Percentiles rank a stretch among this genome's conserved stretches.
Evolutionary conservation across 2,329 filamentous ascomycete species (phyloP).

Genomic region (Metarhizium album): DNA sequence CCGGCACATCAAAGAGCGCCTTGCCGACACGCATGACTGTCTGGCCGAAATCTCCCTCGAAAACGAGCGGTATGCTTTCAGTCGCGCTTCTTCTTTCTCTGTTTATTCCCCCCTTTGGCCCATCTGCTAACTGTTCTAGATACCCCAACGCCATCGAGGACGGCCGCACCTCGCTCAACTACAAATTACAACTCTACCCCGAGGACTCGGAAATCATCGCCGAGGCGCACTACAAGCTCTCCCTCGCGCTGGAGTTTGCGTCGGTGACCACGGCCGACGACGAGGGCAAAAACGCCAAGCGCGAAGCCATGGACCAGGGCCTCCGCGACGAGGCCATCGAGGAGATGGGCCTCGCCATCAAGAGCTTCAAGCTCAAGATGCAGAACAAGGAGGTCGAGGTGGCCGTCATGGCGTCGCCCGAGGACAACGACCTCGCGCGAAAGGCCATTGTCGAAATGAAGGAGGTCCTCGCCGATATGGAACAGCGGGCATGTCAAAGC

Average conservation of each 20-base stretch:
- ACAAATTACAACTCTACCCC: slow-evolving; percentile 70
- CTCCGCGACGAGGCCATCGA: slow-evolving; percentile 60
- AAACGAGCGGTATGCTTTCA: slow-evolving; percentile 58
- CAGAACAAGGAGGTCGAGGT: slow-evolving; percentile 59
- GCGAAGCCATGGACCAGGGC: slow-evolving; percentile 50
- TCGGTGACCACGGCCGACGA: slow-evolving; percentile 57
- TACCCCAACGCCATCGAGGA: slow-evolving; percentile 84
- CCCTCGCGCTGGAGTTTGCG: slow-evolving; percentile 86
- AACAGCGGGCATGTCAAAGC: slow-evolving; percentile 49
- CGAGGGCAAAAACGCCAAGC: slow-evolving; percentile 33
- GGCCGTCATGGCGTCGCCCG: slow-evolving; percentile 48
- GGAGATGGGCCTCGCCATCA: slow-evolving; percentile 65
- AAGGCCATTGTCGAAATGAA: slow-evolving; percentile 61
- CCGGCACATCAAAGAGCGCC: slow-evolving; percentile 65
- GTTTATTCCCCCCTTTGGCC: neutral
- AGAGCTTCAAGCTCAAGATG: slow-evolving; percentile 60
- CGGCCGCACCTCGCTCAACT: slow-evolving; percentile 62
- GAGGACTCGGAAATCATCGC: slow-evolving; percentile 77
- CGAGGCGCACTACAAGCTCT: slow-evolving; percentile 94
- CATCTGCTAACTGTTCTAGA: slow-evolving; percentile 23
- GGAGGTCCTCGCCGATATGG: slow-evolving; percentile 69
- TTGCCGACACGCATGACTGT: slow-evolving; percentile 88
- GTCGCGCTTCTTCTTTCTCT: neutral
- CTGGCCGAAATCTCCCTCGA: slow-evolving; percentile 96
- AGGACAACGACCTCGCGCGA: slow-evolving; percentile 54